Conservation (phyloP, 1,284 basidiomycete species). For the Moesziomyces globuligerus region DNA sequence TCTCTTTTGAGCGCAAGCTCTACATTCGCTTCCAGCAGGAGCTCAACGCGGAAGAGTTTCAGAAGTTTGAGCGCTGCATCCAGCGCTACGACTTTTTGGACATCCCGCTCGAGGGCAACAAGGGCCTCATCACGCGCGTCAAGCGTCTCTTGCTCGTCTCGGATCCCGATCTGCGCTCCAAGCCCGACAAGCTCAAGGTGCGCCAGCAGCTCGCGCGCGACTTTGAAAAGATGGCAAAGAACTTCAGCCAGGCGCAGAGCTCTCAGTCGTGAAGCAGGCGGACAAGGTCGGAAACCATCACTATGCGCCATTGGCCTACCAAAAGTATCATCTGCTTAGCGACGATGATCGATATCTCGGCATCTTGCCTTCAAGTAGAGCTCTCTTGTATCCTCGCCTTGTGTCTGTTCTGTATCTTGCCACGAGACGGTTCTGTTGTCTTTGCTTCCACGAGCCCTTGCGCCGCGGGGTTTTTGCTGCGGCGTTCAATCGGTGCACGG, state of each 20-base stretch:
- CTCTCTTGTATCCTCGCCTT: too few species aligned
- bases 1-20: constrained; percentile 44
- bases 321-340: too few species aligned
- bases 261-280: constrained; percentile 1
- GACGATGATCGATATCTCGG: too few species aligned
- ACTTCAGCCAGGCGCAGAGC: constrained; percentile 26
- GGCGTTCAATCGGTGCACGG: too few species aligned
- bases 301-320: too few species aligned
- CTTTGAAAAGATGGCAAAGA: constrained; percentile 57
- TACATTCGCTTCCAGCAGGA: constrained; percentile 56
- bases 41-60: constrained; percentile 46
- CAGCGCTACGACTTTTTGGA: constrained; percentile 62
- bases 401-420: too few species aligned
- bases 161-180: constrained; percentile 44
- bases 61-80: constrained; percentile 57
- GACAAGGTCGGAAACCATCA: too few species aligned
- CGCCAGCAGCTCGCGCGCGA: constrained; percentile 56
- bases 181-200: constrained; percentile 48
- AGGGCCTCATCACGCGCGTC: constrained; percentile 59
- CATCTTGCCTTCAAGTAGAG: too few species aligned
- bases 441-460: too few species aligned
- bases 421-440: too few species aligned
- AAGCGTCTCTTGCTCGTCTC: constrained; percentile 56
- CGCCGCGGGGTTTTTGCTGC: too few species aligned
- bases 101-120: constrained; percentile 56